Conservation (phyloP, 352 stramenopile species). For the Phytopythium mirpurense region DNA sequence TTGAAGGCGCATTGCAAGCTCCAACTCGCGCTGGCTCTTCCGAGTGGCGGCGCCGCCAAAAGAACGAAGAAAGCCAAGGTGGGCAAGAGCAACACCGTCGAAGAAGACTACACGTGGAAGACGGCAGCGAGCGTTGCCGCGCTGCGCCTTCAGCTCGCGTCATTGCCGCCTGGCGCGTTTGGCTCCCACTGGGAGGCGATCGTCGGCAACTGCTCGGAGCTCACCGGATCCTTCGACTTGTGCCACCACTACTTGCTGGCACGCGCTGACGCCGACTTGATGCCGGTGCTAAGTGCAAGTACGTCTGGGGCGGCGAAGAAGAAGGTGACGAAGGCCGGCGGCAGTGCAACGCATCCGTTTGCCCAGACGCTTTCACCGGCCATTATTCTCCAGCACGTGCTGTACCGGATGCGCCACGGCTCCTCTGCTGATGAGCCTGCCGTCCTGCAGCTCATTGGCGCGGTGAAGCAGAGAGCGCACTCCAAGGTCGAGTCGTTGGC, state of each 20-base stretch:
- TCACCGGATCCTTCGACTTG: constrained; percentile 24
- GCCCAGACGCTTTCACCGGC: constrained; percentile 12
- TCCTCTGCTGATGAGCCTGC: not conserved
- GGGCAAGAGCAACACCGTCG: not conserved
- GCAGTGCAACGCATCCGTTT: constrained; percentile 10
- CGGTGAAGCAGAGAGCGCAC: constrained; percentile 14
- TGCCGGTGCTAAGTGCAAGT: constrained; percentile 13
- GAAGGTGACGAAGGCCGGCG: constrained; percentile 6
- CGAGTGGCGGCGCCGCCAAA: not conserved
- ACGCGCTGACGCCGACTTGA: constrained; percentile 36
- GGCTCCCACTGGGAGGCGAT: constrained; percentile 29
- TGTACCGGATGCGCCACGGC: constrained; percentile 15
- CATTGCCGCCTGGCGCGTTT: constrained; percentile 20
- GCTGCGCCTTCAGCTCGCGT: constrained; percentile 15
- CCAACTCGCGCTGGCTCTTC: not conserved
- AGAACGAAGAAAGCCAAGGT: constrained; percentile 4
- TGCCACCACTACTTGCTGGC: constrained; percentile 51
- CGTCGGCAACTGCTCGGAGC: constrained; percentile 21
- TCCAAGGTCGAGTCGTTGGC: constrained; percentile 4
- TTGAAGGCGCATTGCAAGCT: constrained; percentile 25
- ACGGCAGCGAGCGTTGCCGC: not conserved
- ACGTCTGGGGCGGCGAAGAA: constrained; percentile 6
- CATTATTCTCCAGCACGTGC: constrained; percentile 23
- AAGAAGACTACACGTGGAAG: constrained; percentile 3
- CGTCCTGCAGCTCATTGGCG: not conserved